Evolutionary conservation across 176 grass and related monocot genomes (phyloP), one percentile per base, ranked within the genome.

Genomic region (Hsuehochloa calcarea): DNA sequence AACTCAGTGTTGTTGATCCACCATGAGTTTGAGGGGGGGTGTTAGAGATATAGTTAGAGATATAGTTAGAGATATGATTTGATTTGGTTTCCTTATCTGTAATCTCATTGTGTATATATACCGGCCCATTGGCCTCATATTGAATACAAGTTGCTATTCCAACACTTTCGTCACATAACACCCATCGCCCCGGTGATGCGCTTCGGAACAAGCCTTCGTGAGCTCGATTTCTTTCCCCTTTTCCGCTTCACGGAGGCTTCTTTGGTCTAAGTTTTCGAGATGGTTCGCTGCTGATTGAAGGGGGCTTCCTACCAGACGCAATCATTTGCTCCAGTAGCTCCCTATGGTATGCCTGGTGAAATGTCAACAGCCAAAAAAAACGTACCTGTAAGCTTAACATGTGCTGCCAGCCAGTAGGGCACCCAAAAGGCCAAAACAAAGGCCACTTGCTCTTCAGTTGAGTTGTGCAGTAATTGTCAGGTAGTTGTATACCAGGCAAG

Each of bases 291-390:
- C n/a, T 22, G 38, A 17, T 17, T 3, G 74, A 45, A 19, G 91
- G 86, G 5, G 88, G 61, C 15, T 68, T 90, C 65, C 83, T 80
- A 35, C 85, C 68, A 3, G 85, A 65, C 8, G 87, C 87, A 45
- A 84, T 87, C 87, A 91, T 92, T 78, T 99, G 89, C 79, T 96
- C 90, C 58, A 96, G 86, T 50, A 99, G 85, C 75, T 96, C 96
- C 84, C 93, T 94, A 74, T 99, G 96, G 75, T 99, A 96, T 16
- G 90, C 90, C 96, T 99, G 90, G 65, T 76, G 73, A 52, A 79
- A 83, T 56, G 67, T 61, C 74, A 74, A 83, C 74, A 19, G 39
- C 8, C n/a, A n/a, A 66, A 16, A n/a, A 67, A 20, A 39, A 72
- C 8, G 27, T 39, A 39, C 50, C 3, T 38, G 50, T 39, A 37